A percentile compares a stretch with the other conserved stretches of the same genome.
Conservation (phyloP, 345 rosid species). For the Angophora floribunda region DNA sequence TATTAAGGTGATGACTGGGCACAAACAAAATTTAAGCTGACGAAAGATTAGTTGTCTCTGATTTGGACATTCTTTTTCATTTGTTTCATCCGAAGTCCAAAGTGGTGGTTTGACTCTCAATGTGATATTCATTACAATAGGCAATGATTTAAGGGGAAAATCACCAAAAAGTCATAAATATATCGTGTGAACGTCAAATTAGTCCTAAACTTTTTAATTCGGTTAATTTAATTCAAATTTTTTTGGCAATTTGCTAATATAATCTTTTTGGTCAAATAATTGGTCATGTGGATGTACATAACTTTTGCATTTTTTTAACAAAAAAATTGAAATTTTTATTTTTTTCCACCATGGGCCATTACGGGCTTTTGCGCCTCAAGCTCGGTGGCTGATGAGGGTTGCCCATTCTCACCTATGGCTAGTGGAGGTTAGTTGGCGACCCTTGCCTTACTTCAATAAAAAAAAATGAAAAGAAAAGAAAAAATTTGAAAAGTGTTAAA, state of each 20-base stretch:
- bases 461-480: not conserved
- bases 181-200: not conserved
- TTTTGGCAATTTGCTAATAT: not conserved
- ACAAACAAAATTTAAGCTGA: not conserved
- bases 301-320: not conserved
- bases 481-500: not conserved
- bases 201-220: not conserved
- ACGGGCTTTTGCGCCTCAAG: fast-evolving
- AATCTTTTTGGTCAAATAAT: not conserved
- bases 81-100: not conserved
- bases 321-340: not conserved
- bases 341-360: not conserved
- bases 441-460: not conserved
- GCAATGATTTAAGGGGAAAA: not conserved
- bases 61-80: not conserved
- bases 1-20: not conserved
- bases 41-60: not conserved
- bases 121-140: not conserved
- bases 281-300: not conserved
- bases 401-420: not conserved
- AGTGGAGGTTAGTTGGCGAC: too few relatives aligned
- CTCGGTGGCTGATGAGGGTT: fast-evolving
- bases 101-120: not conserved
- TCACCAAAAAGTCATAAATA: not conserved
- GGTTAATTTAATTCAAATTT: not conserved